Conservation (phyloP, 148 eudicot genomes). For the Nepenthes mirabilis region DNA sequence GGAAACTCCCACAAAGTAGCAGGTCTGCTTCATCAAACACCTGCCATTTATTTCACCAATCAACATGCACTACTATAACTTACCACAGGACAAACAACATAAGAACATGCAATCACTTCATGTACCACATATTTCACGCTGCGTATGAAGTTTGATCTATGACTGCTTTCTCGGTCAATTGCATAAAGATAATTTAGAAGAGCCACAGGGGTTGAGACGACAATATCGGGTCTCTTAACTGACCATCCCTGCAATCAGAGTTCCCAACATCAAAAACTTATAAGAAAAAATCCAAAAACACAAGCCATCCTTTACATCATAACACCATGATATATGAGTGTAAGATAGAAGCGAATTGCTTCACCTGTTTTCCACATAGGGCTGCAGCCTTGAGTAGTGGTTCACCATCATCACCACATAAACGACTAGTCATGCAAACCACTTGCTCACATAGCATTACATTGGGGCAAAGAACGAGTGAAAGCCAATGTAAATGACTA, state of each 20-base stretch:
- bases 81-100: neutral
- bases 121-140: conserved; percentile 74
- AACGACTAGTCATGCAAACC: conserved; percentile 74
- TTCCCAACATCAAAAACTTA: neutral
- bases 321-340: too few species aligned
- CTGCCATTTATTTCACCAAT: conserved; percentile 22
- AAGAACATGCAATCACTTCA: neutral
- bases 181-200: conserved; percentile 79
- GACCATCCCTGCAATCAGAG: conserved; percentile 57
- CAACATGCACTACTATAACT: neutral
- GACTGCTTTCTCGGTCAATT: conserved; percentile 52
- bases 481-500: conserved; percentile 18
- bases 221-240: conserved; percentile 52
- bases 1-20: conserved; percentile 87
- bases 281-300: too few species aligned
- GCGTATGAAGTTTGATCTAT: conserved; percentile 51
- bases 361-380: conserved; percentile 64
- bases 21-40: conserved; percentile 98
- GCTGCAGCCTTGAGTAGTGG: conserved; percentile 71
- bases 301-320: neutral
- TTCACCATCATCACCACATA: conserved; percentile 41
- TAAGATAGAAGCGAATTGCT: neutral
- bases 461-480: conserved; percentile 87
- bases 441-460: conserved; percentile 98
- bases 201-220: conserved; percentile 86